A percentile compares a stretch with the other conserved stretches of the same genome.
Evolutionary conservation across 805 yeast genomes (phyloP).

Genomic region (Teunomyces aglyptinius): DNA sequence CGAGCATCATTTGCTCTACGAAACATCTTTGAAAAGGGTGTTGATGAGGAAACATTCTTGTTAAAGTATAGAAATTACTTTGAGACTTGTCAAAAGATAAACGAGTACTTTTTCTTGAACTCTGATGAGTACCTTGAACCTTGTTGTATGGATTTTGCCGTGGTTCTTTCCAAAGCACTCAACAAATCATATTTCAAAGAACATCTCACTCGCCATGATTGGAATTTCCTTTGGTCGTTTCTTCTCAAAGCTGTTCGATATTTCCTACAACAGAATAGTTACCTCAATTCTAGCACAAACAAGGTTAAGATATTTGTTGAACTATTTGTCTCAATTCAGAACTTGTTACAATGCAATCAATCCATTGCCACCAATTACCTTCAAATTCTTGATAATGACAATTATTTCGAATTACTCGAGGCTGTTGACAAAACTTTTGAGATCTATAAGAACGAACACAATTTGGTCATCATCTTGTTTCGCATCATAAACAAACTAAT

Average conservation of each 20-base stretch:
- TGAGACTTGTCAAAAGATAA: constrained; percentile 16
- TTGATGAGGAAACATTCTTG: constrained; percentile 10
- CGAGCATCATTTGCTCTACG: constrained; percentile 32
- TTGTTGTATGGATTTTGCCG: constrained; percentile 24
- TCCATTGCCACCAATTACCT: constrained; percentile 16
- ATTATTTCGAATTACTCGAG: constrained; percentile 18
- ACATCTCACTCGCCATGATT: constrained; percentile 28
- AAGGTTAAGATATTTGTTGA: constrained; percentile 23
- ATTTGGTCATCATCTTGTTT: constrained; percentile 25
- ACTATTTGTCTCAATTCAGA: constrained; percentile 16
- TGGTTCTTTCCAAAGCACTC: constrained; percentile 19
- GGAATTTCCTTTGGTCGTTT: constrained; percentile 25
- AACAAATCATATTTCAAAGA: constrained; percentile 25
- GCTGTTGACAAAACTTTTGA: constrained; percentile 16
- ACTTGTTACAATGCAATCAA: constrained; percentile 22
- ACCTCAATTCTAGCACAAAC: constrained; percentile 3
- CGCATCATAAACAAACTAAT: constrained; percentile 47
- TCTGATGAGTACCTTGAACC: constrained; percentile 16
- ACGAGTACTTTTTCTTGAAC: constrained; percentile 16
- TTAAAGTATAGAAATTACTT: constrained; percentile 23
- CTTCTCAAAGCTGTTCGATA: constrained; percentile 17
- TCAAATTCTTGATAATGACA: constrained; percentile 15
- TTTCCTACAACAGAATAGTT: constrained; percentile 10
- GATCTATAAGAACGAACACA: constrained; percentile 22
- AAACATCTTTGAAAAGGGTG: constrained; percentile 18